Conservation (phyloP, 2,329 filamentous ascomycete genomes). For the Fusarium chaquense region DNA sequence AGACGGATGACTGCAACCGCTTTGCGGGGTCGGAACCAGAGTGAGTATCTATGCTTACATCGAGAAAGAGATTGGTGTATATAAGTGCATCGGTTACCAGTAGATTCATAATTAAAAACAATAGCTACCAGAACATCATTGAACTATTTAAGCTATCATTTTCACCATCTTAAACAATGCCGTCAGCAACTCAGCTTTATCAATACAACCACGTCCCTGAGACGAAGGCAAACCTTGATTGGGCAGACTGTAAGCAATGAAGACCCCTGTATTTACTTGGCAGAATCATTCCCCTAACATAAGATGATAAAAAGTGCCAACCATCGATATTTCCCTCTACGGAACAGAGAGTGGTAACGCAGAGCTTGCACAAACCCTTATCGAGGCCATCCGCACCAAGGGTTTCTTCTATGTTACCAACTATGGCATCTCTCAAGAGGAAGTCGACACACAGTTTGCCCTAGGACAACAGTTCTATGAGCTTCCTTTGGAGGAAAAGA, state of each 20-base stretch:
- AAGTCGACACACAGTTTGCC: conserved; percentile 69
- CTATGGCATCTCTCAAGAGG: conserved; percentile 69
- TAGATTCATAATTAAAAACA: rapidly evolving
- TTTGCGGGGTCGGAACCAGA: not conserved
- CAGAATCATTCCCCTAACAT: not conserved
- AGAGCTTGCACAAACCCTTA: conserved; percentile 46
- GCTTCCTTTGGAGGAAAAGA: conserved; percentile 69
- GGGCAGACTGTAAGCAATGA: conserved; percentile 53
- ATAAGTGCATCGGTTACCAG: not conserved
- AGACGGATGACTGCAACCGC: not conserved
- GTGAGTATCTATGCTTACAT: not conserved
- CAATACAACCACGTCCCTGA: conserved; percentile 54
- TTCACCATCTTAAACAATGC: not conserved
- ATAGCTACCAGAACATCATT: too few species aligned
- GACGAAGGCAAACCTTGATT: conserved; percentile 54
- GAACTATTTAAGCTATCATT: rapidly evolving
- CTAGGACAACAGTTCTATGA: conserved; percentile 66
- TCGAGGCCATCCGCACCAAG: conserved; percentile 53
- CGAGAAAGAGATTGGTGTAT: not conserved
- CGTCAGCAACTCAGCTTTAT: conserved; percentile 1
- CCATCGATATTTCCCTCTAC: conserved; percentile 52
- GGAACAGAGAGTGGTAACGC: conserved; percentile 50
- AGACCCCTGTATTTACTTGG: too few species aligned
- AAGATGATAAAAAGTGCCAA: conserved; percentile 44
- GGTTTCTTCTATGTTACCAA: conserved; percentile 61